phyloP scores from a whole-genome alignment of 2,329 filamentous ascomycete species.

The Paraphoma chrysanthemicola region DNA sequence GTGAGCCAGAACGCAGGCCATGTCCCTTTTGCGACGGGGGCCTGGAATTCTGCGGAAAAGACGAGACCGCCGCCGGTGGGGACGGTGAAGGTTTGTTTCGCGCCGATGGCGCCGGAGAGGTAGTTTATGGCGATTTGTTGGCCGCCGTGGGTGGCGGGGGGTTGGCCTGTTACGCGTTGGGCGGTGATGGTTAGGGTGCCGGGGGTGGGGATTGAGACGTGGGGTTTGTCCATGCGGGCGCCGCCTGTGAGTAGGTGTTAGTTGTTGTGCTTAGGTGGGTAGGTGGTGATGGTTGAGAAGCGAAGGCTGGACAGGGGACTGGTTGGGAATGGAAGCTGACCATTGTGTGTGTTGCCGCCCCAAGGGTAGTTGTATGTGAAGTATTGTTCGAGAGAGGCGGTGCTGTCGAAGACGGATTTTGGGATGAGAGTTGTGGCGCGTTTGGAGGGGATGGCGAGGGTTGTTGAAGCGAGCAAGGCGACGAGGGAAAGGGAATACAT shows the following conservation, averaged over 20 bases:
- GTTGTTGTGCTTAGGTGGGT: neutral
- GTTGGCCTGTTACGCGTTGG: slow-evolving; percentile 52
- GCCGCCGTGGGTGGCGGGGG: slow-evolving; percentile 36
- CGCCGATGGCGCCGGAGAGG: slow-evolving; percentile 57
- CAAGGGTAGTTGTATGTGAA: slow-evolving; percentile 65
- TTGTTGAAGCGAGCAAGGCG: neutral
- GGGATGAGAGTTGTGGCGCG: slow-evolving; percentile 36
- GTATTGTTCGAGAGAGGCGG: slow-evolving; percentile 45
- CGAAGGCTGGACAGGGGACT: too few relatives aligned
- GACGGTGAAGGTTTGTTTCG: slow-evolving; percentile 53
- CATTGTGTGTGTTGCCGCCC: slow-evolving; percentile 64
- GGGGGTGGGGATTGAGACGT: slow-evolving; percentile 50
- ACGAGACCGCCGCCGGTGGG: slow-evolving; percentile 48
- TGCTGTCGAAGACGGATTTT: slow-evolving; percentile 38
- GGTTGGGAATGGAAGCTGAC: too few relatives aligned
- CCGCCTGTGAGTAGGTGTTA: slow-evolving; percentile 28
- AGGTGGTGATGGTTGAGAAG: neutral
- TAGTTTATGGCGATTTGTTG: slow-evolving; percentile 57
- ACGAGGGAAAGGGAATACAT: neutral
- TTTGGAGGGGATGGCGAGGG: neutral
- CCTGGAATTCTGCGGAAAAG: slow-evolving; percentile 50
- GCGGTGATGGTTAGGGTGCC: slow-evolving; percentile 59
- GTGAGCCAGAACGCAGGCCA: slow-evolving; percentile 69
- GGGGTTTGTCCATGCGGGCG: slow-evolving; percentile 60
- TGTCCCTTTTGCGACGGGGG: slow-evolving; percentile 52